Percentiles rank a stretch among this genome's conserved stretches.
These are phyloP conservation scores for Trapa incisa DNA, from an alignment of 345 rosid genomes.

Conservation along the genomic window DNA sequence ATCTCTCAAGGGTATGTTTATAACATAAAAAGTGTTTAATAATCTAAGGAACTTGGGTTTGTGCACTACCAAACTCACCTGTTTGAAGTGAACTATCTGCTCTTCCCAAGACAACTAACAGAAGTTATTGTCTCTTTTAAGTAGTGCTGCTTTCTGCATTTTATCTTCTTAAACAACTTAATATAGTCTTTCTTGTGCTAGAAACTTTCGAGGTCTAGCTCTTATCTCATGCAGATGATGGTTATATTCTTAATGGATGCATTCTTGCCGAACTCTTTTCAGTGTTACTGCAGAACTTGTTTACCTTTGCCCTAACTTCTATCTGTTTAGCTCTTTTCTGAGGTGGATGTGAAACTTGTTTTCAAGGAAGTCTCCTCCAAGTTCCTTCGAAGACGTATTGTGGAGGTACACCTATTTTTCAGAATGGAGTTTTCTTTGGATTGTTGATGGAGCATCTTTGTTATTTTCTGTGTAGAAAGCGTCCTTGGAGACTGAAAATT, in stretches of 20 bases:
- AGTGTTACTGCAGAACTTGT: not conserved
- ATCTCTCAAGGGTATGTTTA: not conserved
- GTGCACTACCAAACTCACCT: not conserved
- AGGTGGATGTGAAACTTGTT: slow-evolving; percentile 97
- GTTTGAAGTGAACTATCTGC: not conserved
- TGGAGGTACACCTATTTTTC: slow-evolving; percentile 53
- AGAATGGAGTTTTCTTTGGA: not conserved
- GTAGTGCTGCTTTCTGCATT: slow-evolving; percentile 1
- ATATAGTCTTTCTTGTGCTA: not conserved
- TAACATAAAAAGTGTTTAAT: not conserved
- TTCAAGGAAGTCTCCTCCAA: slow-evolving; percentile 89
- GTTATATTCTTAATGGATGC: not conserved
- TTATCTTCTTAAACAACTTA: not conserved
- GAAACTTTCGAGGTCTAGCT: not conserved
- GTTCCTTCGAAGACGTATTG: slow-evolving; percentile 75
- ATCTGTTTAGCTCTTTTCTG: slow-evolving; percentile 50
- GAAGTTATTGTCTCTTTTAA: not conserved
- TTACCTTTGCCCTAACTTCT: slow-evolving; percentile 12
- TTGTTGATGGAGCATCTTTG: not conserved
- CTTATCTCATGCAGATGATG: not conserved
- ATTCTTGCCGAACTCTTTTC: not conserved
- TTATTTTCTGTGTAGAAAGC: not conserved
- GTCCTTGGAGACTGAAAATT: not conserved
- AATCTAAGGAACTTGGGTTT: not conserved
- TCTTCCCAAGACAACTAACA: not conserved